phyloP scores from a whole-genome alignment of 257 asterid genomes.

The Linaria vulgaris region DNA sequence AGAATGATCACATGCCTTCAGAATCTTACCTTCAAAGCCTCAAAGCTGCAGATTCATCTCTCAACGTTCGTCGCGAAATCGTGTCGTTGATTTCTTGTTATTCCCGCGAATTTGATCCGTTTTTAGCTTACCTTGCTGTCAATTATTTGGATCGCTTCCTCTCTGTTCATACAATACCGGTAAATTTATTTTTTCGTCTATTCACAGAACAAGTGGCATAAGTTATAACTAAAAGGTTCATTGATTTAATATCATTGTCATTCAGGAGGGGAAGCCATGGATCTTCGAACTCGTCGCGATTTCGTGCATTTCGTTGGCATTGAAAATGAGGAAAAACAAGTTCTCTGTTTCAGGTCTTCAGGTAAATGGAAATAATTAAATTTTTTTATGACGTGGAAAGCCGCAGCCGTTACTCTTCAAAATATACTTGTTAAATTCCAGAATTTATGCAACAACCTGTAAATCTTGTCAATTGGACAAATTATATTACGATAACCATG shows the following conservation, averaged over 20 bases:
- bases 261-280: slow-evolving; percentile 69
- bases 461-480: too few species aligned
- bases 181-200: too few species aligned
- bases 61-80: slow-evolving; percentile 39
- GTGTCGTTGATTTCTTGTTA: slow-evolving; percentile 35
- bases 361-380: too few species aligned
- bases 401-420: too few species aligned
- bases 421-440: too few species aligned
- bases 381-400: too few species aligned
- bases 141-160: slow-evolving; percentile 76
- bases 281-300: slow-evolving; percentile 49
- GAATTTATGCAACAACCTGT: too few species aligned
- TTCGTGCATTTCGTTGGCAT: slow-evolving; percentile 65
- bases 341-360: slow-evolving; percentile 42
- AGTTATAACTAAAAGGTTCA: too few species aligned
- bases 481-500: too few species aligned
- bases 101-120: slow-evolving; percentile 40
- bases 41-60: slow-evolving; percentile 7
- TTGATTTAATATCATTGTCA: neutral
- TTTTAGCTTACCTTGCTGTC: slow-evolving; percentile 50
- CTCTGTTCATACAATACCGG: slow-evolving; percentile 43
- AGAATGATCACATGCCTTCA: slow-evolving; percentile 61
- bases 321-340: slow-evolving; percentile 61
- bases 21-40: slow-evolving; percentile 31
- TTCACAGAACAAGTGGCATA: too few species aligned